phyloP scores from a whole-genome alignment of 352 stramenopile genomes.

The Globisporangium middletonii region DNA sequence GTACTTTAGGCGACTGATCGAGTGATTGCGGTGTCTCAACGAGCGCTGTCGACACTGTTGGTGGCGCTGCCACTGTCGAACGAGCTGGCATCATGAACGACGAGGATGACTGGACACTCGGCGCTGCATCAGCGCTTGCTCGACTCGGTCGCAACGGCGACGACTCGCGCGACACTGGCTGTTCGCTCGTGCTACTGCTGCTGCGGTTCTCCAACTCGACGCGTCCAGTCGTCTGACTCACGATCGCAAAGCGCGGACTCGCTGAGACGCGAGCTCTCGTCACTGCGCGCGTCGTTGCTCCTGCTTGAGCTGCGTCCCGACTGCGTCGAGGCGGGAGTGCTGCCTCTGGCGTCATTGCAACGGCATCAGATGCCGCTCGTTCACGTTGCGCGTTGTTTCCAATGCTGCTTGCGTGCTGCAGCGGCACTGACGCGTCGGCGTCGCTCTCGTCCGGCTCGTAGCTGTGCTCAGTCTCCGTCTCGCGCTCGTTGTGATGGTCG shows the following conservation, averaged over 20 bases:
- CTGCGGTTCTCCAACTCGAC: slow-evolving; percentile 13
- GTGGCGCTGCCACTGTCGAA: background rate
- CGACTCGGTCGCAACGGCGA: background rate
- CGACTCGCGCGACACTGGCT: no score
- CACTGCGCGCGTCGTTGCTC: no score
- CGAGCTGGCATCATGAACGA: background rate
- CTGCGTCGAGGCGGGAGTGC: background rate
- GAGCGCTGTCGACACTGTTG: background rate
- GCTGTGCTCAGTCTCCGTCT: background rate
- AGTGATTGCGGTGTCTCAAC: background rate
- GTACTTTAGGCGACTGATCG: background rate
- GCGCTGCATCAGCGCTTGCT: background rate
- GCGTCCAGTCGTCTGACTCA: slow-evolving; percentile 10
- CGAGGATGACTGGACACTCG: background rate
- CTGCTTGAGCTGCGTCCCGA: background rate
- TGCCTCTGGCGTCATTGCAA: background rate
- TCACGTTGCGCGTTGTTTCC: no score
- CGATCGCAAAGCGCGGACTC: slow-evolving; percentile 9
- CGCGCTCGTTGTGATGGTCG: background rate
- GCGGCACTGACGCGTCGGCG: no score
- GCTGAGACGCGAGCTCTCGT: background rate
- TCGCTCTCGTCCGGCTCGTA: background rate
- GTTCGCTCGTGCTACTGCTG: background rate
- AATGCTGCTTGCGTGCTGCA: no score
- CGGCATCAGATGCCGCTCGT: no score